Evolutionary conservation across 2,329 filamentous ascomycete genomes (phyloP).

Genomic region (Dactylonectria estremocensis): DNA sequence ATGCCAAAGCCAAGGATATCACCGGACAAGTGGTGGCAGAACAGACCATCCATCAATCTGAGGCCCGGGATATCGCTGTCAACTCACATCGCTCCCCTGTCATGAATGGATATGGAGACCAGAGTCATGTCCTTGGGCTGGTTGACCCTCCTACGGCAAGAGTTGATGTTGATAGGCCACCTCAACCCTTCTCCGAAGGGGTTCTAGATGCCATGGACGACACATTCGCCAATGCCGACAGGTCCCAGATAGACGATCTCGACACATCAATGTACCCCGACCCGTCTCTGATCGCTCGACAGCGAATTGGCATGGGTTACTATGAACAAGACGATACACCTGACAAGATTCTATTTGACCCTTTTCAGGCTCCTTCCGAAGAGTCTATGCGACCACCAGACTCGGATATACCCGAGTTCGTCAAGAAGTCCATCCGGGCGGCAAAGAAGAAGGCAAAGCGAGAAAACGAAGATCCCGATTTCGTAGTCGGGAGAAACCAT

Average conservation of each 20-base stretch:
- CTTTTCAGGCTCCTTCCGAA: slow-evolving; percentile 67
- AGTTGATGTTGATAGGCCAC: slow-evolving; percentile 22
- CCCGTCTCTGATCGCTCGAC: slow-evolving; percentile 61
- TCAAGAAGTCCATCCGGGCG: slow-evolving; percentile 69
- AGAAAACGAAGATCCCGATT: slow-evolving; percentile 70
- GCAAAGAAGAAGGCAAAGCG: slow-evolving; percentile 68
- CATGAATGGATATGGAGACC: slow-evolving; percentile 50
- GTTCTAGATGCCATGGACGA: background rate
- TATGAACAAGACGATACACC: slow-evolving; percentile 72
- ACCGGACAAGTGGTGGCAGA: slow-evolving; percentile 51
- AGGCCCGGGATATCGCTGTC: slow-evolving; percentile 18
- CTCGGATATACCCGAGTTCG: slow-evolving; percentile 66
- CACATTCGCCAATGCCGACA: slow-evolving; percentile 15
- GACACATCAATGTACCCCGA: slow-evolving; percentile 63
- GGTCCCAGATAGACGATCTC: slow-evolving; percentile 47
- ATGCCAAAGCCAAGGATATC: slow-evolving; percentile 68
- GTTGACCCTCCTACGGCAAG: slow-evolving; percentile 29
- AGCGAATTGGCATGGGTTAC: slow-evolving; percentile 72
- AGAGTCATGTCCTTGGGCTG: slow-evolving; percentile 52
- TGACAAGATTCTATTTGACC: slow-evolving; percentile 73
- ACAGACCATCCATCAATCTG: slow-evolving; percentile 34
- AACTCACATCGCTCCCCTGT: slow-evolving; percentile 24
- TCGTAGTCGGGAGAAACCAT: slow-evolving; percentile 60
- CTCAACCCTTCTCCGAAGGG: slow-evolving; percentile 30
- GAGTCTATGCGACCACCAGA: slow-evolving; percentile 61